Evolutionary conservation across 805 yeast genomes (phyloP).

Genomic region (Cyberlindnera misumaiensis): DNA sequence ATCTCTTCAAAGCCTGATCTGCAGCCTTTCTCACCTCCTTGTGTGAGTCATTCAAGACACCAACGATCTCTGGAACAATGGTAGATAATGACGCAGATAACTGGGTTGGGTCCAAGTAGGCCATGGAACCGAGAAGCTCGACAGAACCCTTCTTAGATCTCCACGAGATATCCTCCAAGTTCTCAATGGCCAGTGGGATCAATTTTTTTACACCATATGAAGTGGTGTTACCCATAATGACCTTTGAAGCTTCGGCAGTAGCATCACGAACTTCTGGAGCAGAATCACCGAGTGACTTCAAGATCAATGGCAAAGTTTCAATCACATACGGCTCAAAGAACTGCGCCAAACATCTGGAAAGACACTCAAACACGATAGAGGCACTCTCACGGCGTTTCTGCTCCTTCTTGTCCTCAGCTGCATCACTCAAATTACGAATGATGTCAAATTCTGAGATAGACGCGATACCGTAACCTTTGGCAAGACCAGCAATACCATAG

Average conservation of each 20-base stretch:
- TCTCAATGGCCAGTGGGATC: slow-evolving; percentile 84
- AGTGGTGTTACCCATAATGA: slow-evolving; percentile 86
- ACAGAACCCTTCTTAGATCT: slow-evolving; percentile 96
- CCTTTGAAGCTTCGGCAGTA: slow-evolving; percentile 78
- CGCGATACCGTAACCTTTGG: slow-evolving; percentile 81
- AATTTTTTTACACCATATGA: slow-evolving; percentile 85
- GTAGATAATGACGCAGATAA: slow-evolving; percentile 81
- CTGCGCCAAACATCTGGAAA: slow-evolving; percentile 69
- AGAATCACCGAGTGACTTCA: slow-evolving; percentile 80
- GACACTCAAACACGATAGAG: slow-evolving; percentile 75
- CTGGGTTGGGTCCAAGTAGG: slow-evolving; percentile 92
- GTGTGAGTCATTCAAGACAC: slow-evolving; percentile 90
- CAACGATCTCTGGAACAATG: slow-evolving; percentile 94
- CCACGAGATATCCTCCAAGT: slow-evolving; percentile 89
- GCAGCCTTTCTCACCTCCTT: slow-evolving; percentile 97
- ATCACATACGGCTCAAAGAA: slow-evolving; percentile 91
- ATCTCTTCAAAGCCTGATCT: slow-evolving; percentile 76
- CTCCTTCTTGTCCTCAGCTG: slow-evolving; percentile 81
- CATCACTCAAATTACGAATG: slow-evolving; percentile 67
- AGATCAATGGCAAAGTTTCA: slow-evolving; percentile 75
- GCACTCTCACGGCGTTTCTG: slow-evolving; percentile 78
- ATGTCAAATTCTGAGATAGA: slow-evolving; percentile 72
- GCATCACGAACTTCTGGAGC: slow-evolving; percentile 83
- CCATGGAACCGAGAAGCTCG: slow-evolving; percentile 95
- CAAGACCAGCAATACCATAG: slow-evolving; percentile 90